phyloP scores from a whole-genome alignment of 1,284 basidiomycete species.

The Acaromyces ingoldii region DNA sequence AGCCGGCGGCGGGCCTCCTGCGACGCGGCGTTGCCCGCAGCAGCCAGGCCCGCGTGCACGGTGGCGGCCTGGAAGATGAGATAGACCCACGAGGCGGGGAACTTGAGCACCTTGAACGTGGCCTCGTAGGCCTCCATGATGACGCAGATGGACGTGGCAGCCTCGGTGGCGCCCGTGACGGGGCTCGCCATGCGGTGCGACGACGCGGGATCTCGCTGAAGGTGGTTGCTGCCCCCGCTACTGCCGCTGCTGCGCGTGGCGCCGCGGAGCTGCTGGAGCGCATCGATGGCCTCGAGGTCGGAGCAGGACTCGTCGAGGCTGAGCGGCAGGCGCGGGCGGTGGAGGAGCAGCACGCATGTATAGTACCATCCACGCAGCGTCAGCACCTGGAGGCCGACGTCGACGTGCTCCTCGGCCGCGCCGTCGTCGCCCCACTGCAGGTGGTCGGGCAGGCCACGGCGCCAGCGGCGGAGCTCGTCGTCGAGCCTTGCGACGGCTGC shows the following conservation, averaged over 20 bases:
- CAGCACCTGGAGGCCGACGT: conserved; percentile 22
- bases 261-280: neutral
- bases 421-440: neutral
- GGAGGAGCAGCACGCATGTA: conserved; percentile 27
- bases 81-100: conserved; percentile 30
- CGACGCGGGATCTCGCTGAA: too few species aligned
- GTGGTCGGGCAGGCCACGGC: neutral
- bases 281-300: too few species aligned
- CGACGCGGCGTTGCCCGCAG: conserved; percentile 7
- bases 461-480: neutral
- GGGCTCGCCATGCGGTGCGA: too few species aligned
- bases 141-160: conserved; percentile 25
- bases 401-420: conserved; percentile 13
- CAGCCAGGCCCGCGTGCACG: conserved; percentile 25
- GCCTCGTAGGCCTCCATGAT: conserved; percentile 27
- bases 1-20: conserved; percentile 11
- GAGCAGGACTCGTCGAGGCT: neutral
- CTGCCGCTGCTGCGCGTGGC: neutral
- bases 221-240: neutral
- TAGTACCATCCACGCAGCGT: conserved; percentile 32
- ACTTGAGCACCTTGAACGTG: conserved; percentile 30
- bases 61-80: conserved; percentile 33
- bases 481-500: neutral
- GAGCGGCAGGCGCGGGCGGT: conserved; percentile 22
- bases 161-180: too few species aligned